phyloP scores from a whole-genome alignment of 129 eudicot species.

The Flaveria bidentis region DNA sequence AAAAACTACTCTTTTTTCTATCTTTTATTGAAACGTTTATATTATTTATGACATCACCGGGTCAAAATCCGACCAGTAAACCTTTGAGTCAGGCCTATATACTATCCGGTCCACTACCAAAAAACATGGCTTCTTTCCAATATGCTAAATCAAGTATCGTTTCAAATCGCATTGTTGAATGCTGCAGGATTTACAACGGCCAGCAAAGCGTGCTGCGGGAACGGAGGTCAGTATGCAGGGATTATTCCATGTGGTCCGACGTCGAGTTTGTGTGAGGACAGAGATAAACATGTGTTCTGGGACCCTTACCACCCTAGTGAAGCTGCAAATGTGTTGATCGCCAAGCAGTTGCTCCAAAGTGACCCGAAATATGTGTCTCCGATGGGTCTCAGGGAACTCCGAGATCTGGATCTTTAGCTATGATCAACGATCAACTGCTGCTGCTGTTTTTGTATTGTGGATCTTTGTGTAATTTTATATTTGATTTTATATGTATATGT shows the following conservation, averaged over 20 bases:
- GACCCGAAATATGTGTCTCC: constrained; percentile 78
- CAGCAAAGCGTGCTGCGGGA: constrained; percentile 89
- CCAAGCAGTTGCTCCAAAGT: constrained; percentile 77
- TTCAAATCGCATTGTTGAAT: neutral
- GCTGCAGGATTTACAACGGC: constrained; percentile 72
- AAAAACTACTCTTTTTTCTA: neutral
- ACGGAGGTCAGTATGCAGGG: constrained; percentile 93
- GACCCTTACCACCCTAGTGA: constrained; percentile 99
- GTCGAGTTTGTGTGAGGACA: constrained; percentile 77
- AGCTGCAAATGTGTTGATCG: constrained; percentile 79
- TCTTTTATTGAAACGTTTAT: too few species aligned
- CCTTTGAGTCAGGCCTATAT: too few species aligned
- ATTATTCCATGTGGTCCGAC: constrained; percentile 94
- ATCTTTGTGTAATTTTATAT: constrained; percentile 14
- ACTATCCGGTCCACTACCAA: too few species aligned
- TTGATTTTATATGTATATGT: constrained; percentile 34
- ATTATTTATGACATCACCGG: too few species aligned
- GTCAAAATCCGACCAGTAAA: too few species aligned
- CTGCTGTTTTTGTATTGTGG: constrained; percentile 25
- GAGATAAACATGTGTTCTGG: constrained; percentile 95
- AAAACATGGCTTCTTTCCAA: neutral
- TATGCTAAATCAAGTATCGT: neutral
- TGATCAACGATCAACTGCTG: constrained; percentile 8
- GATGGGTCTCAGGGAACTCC: constrained; percentile 68
- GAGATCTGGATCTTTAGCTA: constrained; percentile 46